These are phyloP conservation scores for Apiospora pterosperma DNA, from an alignment of 2,329 filamentous ascomycete genomes.

Conservation along the genomic window DNA sequence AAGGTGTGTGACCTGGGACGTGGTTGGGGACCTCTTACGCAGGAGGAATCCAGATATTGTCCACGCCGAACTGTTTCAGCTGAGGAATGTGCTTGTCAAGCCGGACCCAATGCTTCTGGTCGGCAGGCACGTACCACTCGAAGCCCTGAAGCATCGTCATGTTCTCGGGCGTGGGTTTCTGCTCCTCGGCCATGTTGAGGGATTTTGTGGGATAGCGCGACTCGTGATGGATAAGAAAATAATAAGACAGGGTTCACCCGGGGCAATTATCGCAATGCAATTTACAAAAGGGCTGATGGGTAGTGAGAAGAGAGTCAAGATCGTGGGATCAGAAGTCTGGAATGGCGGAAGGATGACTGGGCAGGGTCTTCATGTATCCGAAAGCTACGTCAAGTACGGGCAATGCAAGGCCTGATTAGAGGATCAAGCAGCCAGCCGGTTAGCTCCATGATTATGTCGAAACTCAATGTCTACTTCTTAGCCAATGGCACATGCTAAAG, in stretches of 20 bases:
- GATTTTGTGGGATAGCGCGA: background rate
- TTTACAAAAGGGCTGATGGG: background rate
- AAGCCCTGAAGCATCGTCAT: constrained; percentile 54
- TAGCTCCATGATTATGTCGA: too few species aligned
- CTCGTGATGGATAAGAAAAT: background rate
- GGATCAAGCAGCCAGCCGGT: background rate
- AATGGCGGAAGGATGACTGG: background rate
- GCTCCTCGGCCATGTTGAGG: constrained; percentile 17
- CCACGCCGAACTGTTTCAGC: constrained; percentile 57
- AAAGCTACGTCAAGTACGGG: background rate
- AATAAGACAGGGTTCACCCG: background rate
- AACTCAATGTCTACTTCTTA: too few species aligned
- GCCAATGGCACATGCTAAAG: background rate
- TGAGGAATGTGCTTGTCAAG: constrained; percentile 47
- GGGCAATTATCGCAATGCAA: background rate
- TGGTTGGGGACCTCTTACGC: constrained; percentile 58
- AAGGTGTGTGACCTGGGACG: background rate
- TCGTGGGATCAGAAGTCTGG: background rate
- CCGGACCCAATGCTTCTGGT: constrained; percentile 58
- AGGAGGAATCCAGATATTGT: constrained; percentile 65
- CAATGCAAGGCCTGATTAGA: background rate
- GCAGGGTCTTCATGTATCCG: background rate
- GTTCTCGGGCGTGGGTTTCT: constrained; percentile 18
- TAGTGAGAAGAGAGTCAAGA: background rate
- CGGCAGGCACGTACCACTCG: constrained; percentile 67